Percentiles rank a stretch among this genome's conserved stretches.
Evolutionary conservation across 2,329 filamentous ascomycete species (phyloP).

Genomic region (Trichoderma cornu-damae): DNA sequence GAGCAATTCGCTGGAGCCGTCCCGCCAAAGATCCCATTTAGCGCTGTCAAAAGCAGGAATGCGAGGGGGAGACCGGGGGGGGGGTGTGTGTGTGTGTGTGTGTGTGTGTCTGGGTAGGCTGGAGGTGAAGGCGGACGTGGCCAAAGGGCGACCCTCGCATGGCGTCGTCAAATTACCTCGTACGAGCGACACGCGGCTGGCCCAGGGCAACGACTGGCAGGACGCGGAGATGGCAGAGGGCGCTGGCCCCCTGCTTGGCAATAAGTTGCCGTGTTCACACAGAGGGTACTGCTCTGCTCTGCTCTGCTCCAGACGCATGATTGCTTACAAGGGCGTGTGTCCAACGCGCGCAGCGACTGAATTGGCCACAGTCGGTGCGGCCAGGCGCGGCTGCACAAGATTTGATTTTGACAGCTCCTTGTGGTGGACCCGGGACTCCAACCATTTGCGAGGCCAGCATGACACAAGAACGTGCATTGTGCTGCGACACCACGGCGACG

Average conservation of each 20-base stretch:
- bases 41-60: constrained; percentile 13
- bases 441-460: constrained; percentile 3
- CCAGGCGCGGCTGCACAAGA: constrained; percentile 17
- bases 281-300: too few species aligned
- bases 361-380: constrained; percentile 1
- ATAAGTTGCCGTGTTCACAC: constrained; percentile 1
- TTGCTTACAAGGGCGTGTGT: constrained; percentile 11
- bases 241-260: background rate
- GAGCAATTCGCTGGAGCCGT: constrained; percentile 11
- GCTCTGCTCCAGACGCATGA: too few species aligned
- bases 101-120: too few species aligned
- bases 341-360: constrained; percentile 1
- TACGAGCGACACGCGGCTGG: constrained; percentile 6
- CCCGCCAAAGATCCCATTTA: constrained; percentile 12
- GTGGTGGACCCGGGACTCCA: constrained; percentile 14
- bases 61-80: background rate
- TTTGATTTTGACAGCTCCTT: constrained; percentile 19
- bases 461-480: constrained; percentile 11
- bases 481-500: background rate
- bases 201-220: background rate
- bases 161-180: constrained; percentile 12
- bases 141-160: constrained; percentile 9
- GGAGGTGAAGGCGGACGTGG: background rate
- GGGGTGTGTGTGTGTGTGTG: too few species aligned
- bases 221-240: background rate